Base-by-base conservation (phyloP, 2,329 filamentous ascomycete species). In the Arthrobotrys pseudoclavata region DNA sequence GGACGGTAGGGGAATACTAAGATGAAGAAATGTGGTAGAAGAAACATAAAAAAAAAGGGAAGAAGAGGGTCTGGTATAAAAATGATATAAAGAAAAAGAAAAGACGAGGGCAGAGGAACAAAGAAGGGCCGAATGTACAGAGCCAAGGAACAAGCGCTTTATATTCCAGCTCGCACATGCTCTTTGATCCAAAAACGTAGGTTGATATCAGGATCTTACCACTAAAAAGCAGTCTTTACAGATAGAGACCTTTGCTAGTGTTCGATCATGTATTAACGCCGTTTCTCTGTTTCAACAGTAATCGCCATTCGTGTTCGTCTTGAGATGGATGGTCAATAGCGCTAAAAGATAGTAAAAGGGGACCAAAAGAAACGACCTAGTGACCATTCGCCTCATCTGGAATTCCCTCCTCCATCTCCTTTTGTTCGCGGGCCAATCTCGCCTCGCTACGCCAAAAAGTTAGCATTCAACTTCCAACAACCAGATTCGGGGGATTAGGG, bases 351-450 rank as follows among this genome's bases (percentile, higher is more conserved):
- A 47, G 63, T 40, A 53, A 57, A 31, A 7, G 61, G 37, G 55
- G 2, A 22, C 40, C 24, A 34, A 10, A 57, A 47, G 40, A 64
- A 62, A 42, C 34, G 20, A 52, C 64, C 61, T 75, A 76, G 26
- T 71, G 76, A 52, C 76, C 66, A 37, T 70, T 75, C n/a, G 60
- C 47, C 20, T 72, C 71, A 63, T 79, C 75, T 31, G 75, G 69
- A 22, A 74, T 74, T 40, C 69, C 69, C 20, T 79, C 69, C 18
- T 79, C 69, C 69, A 79, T n/a, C 40, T 72, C 75, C 62, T 74
- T 79, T 37, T 79, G 75, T 71, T 82, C 81, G 72, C 81, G 81
- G 53, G 80, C 80, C 81, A 82, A 80, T 75, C 81, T 80, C 42
- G 81, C 81, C 79, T 82, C 81, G 79, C 81, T 82, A 72, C 50